Evolutionary conservation across 306 rosid species (phyloP), one percentile per base, ranked within the genome.

Genomic region (Cucumis sativus): DNA sequence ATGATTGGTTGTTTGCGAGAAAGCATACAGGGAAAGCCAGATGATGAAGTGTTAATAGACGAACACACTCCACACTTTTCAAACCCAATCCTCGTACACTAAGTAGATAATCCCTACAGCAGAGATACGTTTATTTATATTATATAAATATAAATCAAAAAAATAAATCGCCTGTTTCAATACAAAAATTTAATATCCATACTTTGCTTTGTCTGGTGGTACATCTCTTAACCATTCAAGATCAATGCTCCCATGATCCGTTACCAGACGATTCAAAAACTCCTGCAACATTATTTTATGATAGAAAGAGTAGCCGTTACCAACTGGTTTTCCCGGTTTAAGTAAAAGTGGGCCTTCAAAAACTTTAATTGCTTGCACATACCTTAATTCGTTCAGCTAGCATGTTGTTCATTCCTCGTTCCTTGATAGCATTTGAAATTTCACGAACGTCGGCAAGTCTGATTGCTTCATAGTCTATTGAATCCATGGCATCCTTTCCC

Each of bases 171-270:
- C 20, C 64, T 30, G 49, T 66, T 55, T 71, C 63, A 14, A 62
- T 75, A 41, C 63, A 57, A 21, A 58, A 18, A 39, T 78, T 64
- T 51, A 51, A 51, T 51, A 5, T 51, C 14, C 95, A 74, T 88
- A 95, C 97, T 95, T 95, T 75, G 84, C 82, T 87, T 92, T 78
- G 80, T 92, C 97, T 18, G 97, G 90, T 13, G 97, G 97, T 79
- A 89, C 97, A 79, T 92, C 85, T 87, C 98, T 88, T 82, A 95
- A 82, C 98, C 98, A 95, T 83, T 95, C 98, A 77, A 95, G 91
- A 77, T 95, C 92, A 16, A 89, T 86, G 88, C 92, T 87, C 82
- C 90, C 97, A 78, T 95, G 98, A 4, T 95, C 98, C 79, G 66
- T 84, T 74, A 90, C 93, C 59, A 95, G 75, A 68, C 97, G 89